Evolutionary conservation across 345 rosid genomes (phyloP).

Genomic region (Dovyalis caffra): DNA sequence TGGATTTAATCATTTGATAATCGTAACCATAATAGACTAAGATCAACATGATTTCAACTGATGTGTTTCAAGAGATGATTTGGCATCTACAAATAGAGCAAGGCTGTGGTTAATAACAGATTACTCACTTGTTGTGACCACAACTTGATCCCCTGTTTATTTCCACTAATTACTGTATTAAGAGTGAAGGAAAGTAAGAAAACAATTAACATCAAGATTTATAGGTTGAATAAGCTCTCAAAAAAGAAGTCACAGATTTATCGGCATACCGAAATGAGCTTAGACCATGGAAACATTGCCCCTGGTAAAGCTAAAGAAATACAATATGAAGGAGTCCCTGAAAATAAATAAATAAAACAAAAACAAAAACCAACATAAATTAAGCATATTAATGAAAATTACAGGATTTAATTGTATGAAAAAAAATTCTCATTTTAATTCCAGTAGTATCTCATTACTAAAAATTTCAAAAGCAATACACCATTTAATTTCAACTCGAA

Average conservation of each 20-base stretch:
- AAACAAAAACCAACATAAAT: neutral
- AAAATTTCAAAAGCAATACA: constrained; percentile 22
- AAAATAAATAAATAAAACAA: neutral
- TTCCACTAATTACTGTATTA: constrained; percentile 22
- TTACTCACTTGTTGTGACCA: constrained; percentile 18
- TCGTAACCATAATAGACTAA: too few species aligned
- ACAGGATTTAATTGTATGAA: too few species aligned
- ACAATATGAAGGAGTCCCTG: constrained; percentile 30
- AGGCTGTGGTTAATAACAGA: neutral
- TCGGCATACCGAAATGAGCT: constrained; percentile 14
- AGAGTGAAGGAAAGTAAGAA: neutral
- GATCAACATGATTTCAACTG: too few species aligned
- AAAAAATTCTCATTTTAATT: too few species aligned
- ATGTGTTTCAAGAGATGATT: too few species aligned
- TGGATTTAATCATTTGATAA: too few species aligned
- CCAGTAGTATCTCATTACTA: neutral
- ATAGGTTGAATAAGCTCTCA: neutral
- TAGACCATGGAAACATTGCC: constrained; percentile 22
- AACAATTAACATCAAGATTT: neutral
- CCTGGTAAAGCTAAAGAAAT: constrained; percentile 27
- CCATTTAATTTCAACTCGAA: constrained; percentile 15
- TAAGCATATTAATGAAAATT: neutral
- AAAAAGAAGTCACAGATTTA: neutral
- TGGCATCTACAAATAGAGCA: neutral
- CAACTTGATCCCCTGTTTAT: constrained; percentile 22